Base-by-base conservation (phyloP, 2,329 filamentous ascomycete species). In the Alternaria sp. region DNA sequence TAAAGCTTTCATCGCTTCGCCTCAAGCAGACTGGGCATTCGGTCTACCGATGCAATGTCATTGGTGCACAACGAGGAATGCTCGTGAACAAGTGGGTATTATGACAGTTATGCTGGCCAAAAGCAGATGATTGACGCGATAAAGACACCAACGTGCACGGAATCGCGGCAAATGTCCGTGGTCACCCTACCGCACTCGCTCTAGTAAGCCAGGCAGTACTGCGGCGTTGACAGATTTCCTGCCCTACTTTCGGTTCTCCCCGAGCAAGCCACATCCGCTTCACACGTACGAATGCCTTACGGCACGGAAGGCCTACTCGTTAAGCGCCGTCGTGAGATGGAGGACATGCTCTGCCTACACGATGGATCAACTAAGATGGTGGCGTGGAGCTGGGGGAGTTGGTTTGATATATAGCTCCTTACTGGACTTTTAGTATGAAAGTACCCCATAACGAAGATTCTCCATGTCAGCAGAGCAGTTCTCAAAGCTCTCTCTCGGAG, bases 381-480 rank as follows among this genome's bases (percentile, higher is more conserved):
- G 74, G 75, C 75, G 71, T 68, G 66, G 70, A 68, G 51, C 53
- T 54, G 59, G 61, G 55, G 40, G 61, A 59, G 61, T 62, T 64
- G 55, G 62, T 56, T 62, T 54, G 69, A 72, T 78, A 79, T 79
- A 79, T 78, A 79, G 70, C 59, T 68, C 54, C 36, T 57, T 30
- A 51, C n/a, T 58, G 36, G 50, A 57, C 63, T 61, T 61, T 57
- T 43, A 63, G 55, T 55, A 64, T 65, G 47, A 52, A 61, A 67
- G 43, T 51, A 71, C 46, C 59, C 55, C 64, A 61, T 58, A 53
- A 58, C 55, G 61, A 68, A 61, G 62, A 19, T 55, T 64, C 73
- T 73, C 66, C 72, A 78, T 80, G 77, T 77, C 77, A 65, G 75
- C 68, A 51, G 77, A 80, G 71, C 73, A 73, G 55, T 74, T 80